Base-by-base conservation (phyloP, 2,329 filamentous ascomycete species). In the Zalaria sp. region DNA sequence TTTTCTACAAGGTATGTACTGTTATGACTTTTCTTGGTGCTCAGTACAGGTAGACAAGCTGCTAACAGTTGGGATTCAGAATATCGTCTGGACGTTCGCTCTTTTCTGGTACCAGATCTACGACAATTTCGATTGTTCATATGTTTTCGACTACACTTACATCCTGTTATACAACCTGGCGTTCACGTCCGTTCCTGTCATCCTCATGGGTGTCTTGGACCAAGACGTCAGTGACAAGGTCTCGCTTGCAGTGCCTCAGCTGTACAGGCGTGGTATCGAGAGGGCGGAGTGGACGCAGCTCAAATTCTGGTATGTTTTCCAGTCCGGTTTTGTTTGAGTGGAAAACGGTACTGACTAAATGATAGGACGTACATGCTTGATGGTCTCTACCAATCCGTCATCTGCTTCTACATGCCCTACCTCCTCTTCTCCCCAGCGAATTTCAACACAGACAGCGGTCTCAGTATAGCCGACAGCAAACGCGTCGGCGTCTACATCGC, bases 41-140 rank as follows among this genome's bases (percentile, higher is more conserved):
- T 31, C 27, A 38, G 11, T 35, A 29, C 18, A 5, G 18, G 18
- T 18, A 18, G 18, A 18, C 18, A 18, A 18, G 18, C 18, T 18
- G 18, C 18, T 18, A 18, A 18, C 2, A 18, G 2, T 18, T 18
- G 18, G 18, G 18, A 18, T 18, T 18, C 51, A 80, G 81, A 98
- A 96, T 68, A 83, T 98, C 63, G 82, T 96, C 40, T 98, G 91
- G 91, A 91, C 86, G 1, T 89, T 95, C 57, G 76, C 82, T 35
- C 83, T 98, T 44, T 95, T 96, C 72, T 96, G 89, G 89, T 98
- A 84, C 63, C 87, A 93, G 59, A 85, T 94, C 42, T 98, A 83
- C 64, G 86, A 83, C 69, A 82, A 93, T 64, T 95, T 93, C 60
- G 91, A 98, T 66, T 87, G 89, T 61, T 89, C 89, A 37, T 96